Conservation (phyloP, 2,329 filamentous ascomycete species). For the Aspergillus fischeri region DNA sequence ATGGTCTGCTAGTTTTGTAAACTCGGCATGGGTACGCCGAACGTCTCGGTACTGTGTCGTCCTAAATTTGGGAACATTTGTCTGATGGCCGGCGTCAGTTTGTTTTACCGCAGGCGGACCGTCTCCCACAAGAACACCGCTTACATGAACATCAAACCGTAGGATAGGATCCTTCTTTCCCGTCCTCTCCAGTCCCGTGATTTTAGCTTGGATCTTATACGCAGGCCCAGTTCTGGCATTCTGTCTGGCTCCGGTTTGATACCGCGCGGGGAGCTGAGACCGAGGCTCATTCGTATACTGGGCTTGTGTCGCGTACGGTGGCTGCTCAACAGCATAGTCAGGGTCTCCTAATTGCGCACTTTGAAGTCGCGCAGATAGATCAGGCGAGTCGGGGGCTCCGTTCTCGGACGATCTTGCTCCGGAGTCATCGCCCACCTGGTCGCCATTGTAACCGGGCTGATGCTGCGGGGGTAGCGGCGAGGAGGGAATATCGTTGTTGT, state of each 20-base stretch:
- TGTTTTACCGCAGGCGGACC: slow-evolving; percentile 3
- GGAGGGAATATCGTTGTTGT: slow-evolving; percentile 36
- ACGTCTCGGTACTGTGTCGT: slow-evolving; percentile 98
- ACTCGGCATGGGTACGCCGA: slow-evolving; percentile 90
- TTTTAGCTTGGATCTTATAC: slow-evolving; percentile 88
- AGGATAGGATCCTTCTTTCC: slow-evolving; percentile 94
- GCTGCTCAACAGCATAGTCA: slow-evolving; percentile 35
- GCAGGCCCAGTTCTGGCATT: slow-evolving; percentile 54
- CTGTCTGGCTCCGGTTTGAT: slow-evolving; percentile 41
- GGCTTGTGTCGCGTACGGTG: slow-evolving; percentile 35
- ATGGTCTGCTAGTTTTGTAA: slow-evolving; percentile 92
- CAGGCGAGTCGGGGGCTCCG: slow-evolving; percentile 37
- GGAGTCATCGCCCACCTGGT: slow-evolving; percentile 17
- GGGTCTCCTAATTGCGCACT: slow-evolving; percentile 37
- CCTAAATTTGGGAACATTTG: slow-evolving; percentile 95
- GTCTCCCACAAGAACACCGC: slow-evolving; percentile 25
- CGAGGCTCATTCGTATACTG: slow-evolving; percentile 36
- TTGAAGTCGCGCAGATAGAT: slow-evolving; percentile 41
- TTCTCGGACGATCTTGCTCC: slow-evolving; percentile 12
- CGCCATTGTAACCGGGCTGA: slow-evolving; percentile 30
- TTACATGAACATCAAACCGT: slow-evolving; percentile 93
- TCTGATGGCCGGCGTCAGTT: slow-evolving; percentile 51
- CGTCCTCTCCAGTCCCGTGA: slow-evolving; percentile 86
- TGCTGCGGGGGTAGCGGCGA: slow-evolving; percentile 39
- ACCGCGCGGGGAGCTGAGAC: slow-evolving; percentile 44